Evolutionary conservation across 2,329 filamentous ascomycete species (phyloP).

Genomic region (Scopulariopsis brevicaulis): DNA sequence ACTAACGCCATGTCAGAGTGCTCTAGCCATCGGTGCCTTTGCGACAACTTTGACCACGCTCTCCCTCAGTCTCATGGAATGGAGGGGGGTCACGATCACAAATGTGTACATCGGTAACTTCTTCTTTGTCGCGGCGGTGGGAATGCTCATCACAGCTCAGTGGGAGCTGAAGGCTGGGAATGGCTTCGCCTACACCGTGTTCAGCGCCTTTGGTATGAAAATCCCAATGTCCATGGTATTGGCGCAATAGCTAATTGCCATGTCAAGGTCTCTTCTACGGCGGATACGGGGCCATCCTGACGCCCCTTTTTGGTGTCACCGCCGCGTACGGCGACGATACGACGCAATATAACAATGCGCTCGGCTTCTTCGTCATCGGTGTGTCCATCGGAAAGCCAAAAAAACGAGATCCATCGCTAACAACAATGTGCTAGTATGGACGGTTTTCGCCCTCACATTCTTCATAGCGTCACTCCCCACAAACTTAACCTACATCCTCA

Average conservation of each 20-base stretch:
- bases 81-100: constrained; percentile 33
- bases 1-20: constrained; percentile 19
- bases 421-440: constrained; percentile 10
- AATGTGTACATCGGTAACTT: constrained; percentile 44
- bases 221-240: not conserved
- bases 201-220: constrained; percentile 36
- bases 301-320: constrained; percentile 13
- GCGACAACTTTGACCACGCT: constrained; percentile 41
- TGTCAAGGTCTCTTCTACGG: constrained; percentile 13
- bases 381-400: not conserved
- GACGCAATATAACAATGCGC: constrained; percentile 13
- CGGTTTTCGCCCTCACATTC: constrained; percentile 13
- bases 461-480: constrained; percentile 13
- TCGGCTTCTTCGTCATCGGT: constrained; percentile 15
- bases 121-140: constrained; percentile 36
- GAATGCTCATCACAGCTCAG: constrained; percentile 40
- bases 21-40: constrained; percentile 39
- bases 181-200: constrained; percentile 38
- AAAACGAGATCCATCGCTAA: not conserved
- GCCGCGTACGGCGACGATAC: constrained; percentile 13
- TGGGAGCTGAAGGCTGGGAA: constrained; percentile 43
- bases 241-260: not conserved
- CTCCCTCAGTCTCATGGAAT: constrained; percentile 42
- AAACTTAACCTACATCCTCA: constrained; percentile 12
- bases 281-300: constrained; percentile 13